Percentiles rank a stretch among this genome's conserved stretches.
These are phyloP conservation scores for Globisporangium orthogonon DNA, from an alignment of 352 stramenopile genomes.

Conservation along the genomic window DNA sequence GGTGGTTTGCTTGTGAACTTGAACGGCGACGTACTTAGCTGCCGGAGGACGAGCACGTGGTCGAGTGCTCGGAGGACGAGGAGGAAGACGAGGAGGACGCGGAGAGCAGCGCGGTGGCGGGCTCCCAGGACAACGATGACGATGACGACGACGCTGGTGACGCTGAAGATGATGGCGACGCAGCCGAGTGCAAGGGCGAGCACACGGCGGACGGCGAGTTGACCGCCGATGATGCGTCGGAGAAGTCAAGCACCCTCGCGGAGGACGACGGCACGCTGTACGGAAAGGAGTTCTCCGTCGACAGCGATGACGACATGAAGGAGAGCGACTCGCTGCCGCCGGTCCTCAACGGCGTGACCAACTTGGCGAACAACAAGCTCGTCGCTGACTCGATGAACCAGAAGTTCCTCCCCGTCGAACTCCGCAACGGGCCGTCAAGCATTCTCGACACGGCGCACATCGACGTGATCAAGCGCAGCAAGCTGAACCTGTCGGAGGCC, in stretches of 20 bases:
- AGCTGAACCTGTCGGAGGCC: conserved; percentile 68
- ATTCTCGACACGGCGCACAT: conserved; percentile 72
- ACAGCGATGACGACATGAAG: conserved; percentile 34
- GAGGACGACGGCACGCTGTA: conserved; percentile 83
- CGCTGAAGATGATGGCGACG: conserved; percentile 31
- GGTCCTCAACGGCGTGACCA: conserved; percentile 48
- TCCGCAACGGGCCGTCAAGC: conserved; percentile 45
- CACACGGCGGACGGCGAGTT: conserved; percentile 51
- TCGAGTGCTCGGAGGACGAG: conserved; percentile 19
- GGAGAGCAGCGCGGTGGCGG: conserved; percentile 4
- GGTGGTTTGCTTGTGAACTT: neutral
- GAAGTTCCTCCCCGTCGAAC: conserved; percentile 66
- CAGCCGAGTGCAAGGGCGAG: conserved; percentile 23
- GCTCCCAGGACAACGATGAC: conserved; percentile 12
- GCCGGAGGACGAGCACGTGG: conserved; percentile 31
- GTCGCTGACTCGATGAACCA: conserved; percentile 80
- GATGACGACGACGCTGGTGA: conserved; percentile 9
- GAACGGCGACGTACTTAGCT: conserved; percentile 19
- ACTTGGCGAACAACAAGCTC: conserved; percentile 65
- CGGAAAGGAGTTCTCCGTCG: conserved; percentile 65
- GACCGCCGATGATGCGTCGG: conserved; percentile 37
- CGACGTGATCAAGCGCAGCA: conserved; percentile 79
- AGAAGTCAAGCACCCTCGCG: conserved; percentile 61
- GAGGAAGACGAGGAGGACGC: conserved; percentile 11
- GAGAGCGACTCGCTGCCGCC: conserved; percentile 41